Evolutionary conservation across 192 early-diverging fungal genomes (phyloP).

Genomic region (Dissophora ornata): DNA sequence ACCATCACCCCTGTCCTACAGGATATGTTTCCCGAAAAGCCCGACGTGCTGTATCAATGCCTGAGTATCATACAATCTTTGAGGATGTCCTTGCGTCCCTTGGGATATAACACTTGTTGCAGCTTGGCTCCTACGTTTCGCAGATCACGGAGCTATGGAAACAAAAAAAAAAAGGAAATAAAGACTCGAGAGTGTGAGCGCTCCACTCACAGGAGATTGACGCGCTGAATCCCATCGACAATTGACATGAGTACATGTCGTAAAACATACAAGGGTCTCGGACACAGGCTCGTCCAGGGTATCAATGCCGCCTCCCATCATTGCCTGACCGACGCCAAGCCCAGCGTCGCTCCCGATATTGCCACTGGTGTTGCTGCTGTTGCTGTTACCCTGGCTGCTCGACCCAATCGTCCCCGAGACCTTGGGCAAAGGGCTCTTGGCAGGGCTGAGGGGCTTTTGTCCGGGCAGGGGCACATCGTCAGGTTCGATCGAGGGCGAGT

Average conservation of each 20-base stretch:
- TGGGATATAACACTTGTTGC: constrained; percentile 77
- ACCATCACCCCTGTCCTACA: no score
- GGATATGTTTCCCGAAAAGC: no score
- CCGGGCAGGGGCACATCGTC: constrained; percentile 52
- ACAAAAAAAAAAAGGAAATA: not conserved
- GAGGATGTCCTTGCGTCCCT: constrained; percentile 71
- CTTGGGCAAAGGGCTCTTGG: constrained; percentile 37
- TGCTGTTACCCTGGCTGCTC: constrained; percentile 8
- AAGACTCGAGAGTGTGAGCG: not conserved
- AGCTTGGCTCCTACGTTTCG: constrained; percentile 78
- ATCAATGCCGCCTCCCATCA: constrained; percentile 58
- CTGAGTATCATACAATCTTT: constrained; percentile 70
- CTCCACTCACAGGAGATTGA: not conserved
- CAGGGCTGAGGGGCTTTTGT: constrained; percentile 45
- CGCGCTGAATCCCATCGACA: not conserved
- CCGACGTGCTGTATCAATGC: no score
- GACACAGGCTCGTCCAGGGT: constrained; percentile 97
- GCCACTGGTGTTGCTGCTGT: constrained; percentile 10
- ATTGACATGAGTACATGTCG: no score
- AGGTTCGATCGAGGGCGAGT: constrained; percentile 51
- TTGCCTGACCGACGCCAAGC: constrained; percentile 52
- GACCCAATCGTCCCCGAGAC: constrained; percentile 50
- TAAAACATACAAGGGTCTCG: constrained; percentile 81
- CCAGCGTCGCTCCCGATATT: constrained; percentile 23
- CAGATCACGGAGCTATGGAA: constrained; percentile 76